phyloP scores from a whole-genome alignment of 129 eudicot genomes.

The Flaveria bidentis region DNA sequence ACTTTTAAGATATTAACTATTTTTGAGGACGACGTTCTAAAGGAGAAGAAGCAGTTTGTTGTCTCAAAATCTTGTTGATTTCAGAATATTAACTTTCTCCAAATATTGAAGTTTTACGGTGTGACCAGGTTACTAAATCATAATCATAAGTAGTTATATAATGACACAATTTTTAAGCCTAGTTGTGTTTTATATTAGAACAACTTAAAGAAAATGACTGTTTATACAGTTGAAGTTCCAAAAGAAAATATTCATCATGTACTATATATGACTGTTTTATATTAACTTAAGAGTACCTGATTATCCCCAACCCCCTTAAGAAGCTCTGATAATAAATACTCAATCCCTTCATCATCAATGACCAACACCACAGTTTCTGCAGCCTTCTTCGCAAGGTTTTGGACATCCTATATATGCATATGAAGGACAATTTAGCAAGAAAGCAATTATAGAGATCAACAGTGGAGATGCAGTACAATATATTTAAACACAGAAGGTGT shows the following conservation, averaged over 20 bases:
- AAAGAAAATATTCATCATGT: background rate
- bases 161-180: background rate
- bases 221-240: background rate
- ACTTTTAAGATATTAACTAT: background rate
- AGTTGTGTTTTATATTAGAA: background rate
- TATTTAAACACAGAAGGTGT: background rate
- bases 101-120: background rate
- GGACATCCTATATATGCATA: slow-evolving; percentile 60
- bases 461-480: background rate
- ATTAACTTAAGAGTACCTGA: slow-evolving; percentile 37
- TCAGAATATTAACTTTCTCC: background rate
- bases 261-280: too few species aligned
- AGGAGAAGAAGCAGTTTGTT: background rate
- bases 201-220: background rate
- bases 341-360: slow-evolving; percentile 95
- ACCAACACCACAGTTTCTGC: slow-evolving; percentile 96
- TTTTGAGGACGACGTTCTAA: background rate
- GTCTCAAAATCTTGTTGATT: background rate
- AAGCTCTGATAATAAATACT: slow-evolving; percentile 75
- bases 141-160: slow-evolving; percentile 11
- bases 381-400: slow-evolving; percentile 80
- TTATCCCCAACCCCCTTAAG: slow-evolving; percentile 82
- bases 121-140: background rate
- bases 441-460: slow-evolving; percentile 12
- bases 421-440: slow-evolving; percentile 8